Base-by-base conservation (phyloP, 179 eudicot genomes). In the Silene vulgaris region DNA sequence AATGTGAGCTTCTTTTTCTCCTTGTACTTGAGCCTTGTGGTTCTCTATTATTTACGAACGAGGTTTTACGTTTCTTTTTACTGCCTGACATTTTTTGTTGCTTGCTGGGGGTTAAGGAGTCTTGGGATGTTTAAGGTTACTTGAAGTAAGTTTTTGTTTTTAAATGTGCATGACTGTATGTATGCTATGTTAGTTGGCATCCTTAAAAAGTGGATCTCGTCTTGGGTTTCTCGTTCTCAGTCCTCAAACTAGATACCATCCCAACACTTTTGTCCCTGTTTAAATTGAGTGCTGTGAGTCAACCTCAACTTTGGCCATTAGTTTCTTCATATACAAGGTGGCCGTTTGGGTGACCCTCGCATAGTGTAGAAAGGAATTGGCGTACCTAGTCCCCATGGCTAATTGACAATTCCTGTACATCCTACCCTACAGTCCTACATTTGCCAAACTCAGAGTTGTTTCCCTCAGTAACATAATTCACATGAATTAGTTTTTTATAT, bases 1-100 rank as follows among this genome's bases (percentile, higher is more conserved):
- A 87, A 80, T 80, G 80, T 63, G 14, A 92, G 8, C 37, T 20
- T 30, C 2, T 14, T 13, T 62, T 48, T 6, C 17, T 30, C 59
- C 45, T 28, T 29, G 17, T 8, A 8, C 16, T 43, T 20, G 8
- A 19, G 64, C 11, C 12, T 20, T 17, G 28, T 8, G 26, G 28
- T 37, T 52, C 66, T 17, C 29, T 23, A 23, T 30, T 74, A 9
- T 29, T 61, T 19, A 3, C 13, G 3, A 48, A 16, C 12, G n/a
- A 0, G 57, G n/a, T n/a, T 65, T 11, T 50, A 6, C 0, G n/a
- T 48, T 5, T 3, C 2, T n/a, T 45, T 9, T 45, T 61, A 17
- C 0, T 19, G 60, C 20, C 17, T n/a, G 60, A 14, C 60, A 56
- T 2, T 16, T 56, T n/a, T 16, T 56, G 19, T 56, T 56, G 20